Conservation (phyloP, 805 yeast genomes). For the Starmerella lactis-condensi region DNA sequence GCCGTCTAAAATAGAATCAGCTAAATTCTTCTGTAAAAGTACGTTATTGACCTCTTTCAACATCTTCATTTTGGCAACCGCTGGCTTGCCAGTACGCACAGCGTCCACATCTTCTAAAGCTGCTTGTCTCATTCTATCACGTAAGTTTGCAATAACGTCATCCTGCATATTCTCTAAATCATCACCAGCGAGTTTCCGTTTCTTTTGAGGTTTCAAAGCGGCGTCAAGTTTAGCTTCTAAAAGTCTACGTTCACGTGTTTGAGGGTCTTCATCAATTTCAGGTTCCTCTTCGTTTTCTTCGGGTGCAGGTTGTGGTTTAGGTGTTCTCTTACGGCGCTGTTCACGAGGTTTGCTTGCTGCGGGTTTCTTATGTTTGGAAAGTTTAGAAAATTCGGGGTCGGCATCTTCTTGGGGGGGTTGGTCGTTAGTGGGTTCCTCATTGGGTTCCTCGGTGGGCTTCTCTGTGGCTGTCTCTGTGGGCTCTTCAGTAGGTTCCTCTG, state of each 20-base stretch:
- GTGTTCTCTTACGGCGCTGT: constrained; percentile 7
- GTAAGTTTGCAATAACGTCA: constrained; percentile 62
- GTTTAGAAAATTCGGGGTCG: too few species aligned
- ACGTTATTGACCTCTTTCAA: constrained; percentile 62
- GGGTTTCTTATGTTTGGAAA: too few species aligned
- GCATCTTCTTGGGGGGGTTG: too few species aligned
- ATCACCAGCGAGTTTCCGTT: constrained; percentile 54
- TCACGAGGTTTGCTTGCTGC: constrained; percentile 1
- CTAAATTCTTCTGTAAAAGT: constrained; percentile 62
- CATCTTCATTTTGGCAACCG: constrained; percentile 58
- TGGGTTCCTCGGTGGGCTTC: too few species aligned
- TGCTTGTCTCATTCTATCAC: constrained; percentile 71
- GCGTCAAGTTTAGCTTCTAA: constrained; percentile 68
- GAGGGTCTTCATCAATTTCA: constrained; percentile 21
- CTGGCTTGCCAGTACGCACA: constrained; percentile 44
- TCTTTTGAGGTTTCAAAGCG: constrained; percentile 46
- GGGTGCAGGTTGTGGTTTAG: constrained; percentile 6
- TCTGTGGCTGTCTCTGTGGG: too few species aligned
- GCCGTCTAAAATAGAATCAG: constrained; percentile 85
- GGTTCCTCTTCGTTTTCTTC: constrained; percentile 14
- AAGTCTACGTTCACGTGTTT: constrained; percentile 41
- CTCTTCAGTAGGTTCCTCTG: too few species aligned
- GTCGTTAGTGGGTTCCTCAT: too few species aligned
- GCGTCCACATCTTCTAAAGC: constrained; percentile 37
- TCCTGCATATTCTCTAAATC: constrained; percentile 92